Percentiles rank a stretch among this genome's conserved stretches.
These are phyloP conservation scores for Exophiala xenobiotica DNA, from an alignment of 2,329 filamentous ascomycete genomes.

Conservation along the genomic window DNA sequence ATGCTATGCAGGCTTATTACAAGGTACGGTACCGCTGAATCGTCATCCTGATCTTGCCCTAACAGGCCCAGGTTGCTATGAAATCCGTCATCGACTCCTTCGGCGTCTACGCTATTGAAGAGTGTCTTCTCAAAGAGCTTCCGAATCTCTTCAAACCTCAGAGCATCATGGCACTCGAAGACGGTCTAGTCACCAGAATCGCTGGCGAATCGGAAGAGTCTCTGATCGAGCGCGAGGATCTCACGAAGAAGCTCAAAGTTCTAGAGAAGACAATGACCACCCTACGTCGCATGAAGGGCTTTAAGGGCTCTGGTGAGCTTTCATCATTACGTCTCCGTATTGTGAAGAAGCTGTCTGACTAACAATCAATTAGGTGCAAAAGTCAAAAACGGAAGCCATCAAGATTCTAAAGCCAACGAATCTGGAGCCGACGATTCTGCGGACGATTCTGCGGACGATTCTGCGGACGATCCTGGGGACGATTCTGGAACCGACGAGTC, in stretches of 20 bases:
- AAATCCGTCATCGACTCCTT: conserved; percentile 51
- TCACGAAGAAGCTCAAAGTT: conserved; percentile 32
- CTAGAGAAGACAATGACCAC: conserved; percentile 35
- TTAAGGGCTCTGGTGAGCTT: no score
- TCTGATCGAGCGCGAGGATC: conserved; percentile 19
- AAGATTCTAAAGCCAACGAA: no score
- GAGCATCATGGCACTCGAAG: conserved; percentile 38
- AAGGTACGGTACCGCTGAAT: conserved; percentile 34
- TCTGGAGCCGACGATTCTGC: no score
- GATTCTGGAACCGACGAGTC: no score
- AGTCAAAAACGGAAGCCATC: no score
- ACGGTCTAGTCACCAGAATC: conserved; percentile 39
- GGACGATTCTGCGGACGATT: no score
- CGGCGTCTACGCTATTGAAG: conserved; percentile 50
- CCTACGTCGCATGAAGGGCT: conserved; percentile 7
- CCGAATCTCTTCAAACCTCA: conserved; percentile 44
- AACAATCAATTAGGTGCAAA: no score
- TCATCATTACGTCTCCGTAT: no score
- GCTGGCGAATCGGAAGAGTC: conserved; percentile 34
- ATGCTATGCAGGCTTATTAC: conserved; percentile 49
- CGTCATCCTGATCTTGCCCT: not conserved
- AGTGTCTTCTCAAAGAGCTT: conserved; percentile 47
- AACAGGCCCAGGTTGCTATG: conserved; percentile 40
- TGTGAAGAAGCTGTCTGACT: no score
- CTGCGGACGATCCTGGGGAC: no score